Evolutionary conservation across 495 filamentous ascomycete species (phyloP).

Genomic region (Alectoria sarmentosa): DNA sequence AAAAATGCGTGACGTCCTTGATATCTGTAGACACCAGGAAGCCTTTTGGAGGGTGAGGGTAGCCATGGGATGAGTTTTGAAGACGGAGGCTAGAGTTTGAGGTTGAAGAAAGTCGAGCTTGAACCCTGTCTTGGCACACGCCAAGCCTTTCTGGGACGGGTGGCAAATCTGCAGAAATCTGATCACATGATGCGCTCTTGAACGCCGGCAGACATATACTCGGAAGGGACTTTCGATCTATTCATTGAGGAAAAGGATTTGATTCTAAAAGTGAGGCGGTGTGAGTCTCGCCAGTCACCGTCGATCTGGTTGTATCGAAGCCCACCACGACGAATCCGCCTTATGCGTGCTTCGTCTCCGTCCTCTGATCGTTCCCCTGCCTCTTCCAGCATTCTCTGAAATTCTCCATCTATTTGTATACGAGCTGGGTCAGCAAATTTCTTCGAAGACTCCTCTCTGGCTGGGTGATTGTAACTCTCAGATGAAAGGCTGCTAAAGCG

Average conservation of each 20-base stretch:
- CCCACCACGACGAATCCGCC: background rate
- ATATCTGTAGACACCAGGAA: slow-evolving; percentile 27
- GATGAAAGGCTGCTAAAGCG: background rate
- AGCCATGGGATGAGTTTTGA: slow-evolving; percentile 20
- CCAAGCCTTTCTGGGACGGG: slow-evolving; percentile 6
- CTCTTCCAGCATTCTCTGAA: slow-evolving; percentile 92
- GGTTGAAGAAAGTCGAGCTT: background rate
- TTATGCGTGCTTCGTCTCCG: slow-evolving; percentile 59
- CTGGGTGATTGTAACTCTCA: background rate
- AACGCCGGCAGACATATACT: background rate
- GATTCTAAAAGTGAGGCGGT: background rate
- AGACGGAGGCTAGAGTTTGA: background rate
- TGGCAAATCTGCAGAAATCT: background rate
- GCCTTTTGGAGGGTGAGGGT: slow-evolving; percentile 25
- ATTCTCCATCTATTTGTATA: slow-evolving; percentile 66
- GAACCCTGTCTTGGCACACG: background rate
- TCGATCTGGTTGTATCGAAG: background rate
- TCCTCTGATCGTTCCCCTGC: slow-evolving; percentile 81
- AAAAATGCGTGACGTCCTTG: slow-evolving; percentile 24
- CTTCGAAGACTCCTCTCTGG: background rate
- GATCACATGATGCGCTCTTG: slow-evolving; percentile 6
- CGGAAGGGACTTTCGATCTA: background rate
- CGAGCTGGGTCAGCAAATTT: background rate
- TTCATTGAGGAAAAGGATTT: background rate
- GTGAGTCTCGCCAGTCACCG: background rate